Evolutionary conservation across 2,329 filamentous ascomycete genomes (phyloP), one percentile per base, ranked within the genome.

Genomic region (Penicillium olsonii): DNA sequence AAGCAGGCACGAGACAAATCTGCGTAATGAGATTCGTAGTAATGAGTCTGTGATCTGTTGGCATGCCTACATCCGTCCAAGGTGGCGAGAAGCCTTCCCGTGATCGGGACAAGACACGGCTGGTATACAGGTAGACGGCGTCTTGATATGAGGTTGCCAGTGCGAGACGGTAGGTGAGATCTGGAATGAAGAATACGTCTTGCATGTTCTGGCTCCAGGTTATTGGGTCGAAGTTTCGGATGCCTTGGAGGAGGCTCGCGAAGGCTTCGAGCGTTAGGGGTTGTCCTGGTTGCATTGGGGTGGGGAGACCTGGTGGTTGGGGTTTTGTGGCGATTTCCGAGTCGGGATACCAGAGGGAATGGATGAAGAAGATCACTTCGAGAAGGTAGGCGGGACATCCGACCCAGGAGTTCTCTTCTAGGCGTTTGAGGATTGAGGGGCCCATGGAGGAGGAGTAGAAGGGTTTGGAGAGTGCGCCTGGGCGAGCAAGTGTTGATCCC

Each of bases 101-200:
- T 3, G 62, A 51, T 4, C 62, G 66, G 24, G 68, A 70, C 43
- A 73, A 66, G 2, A 72, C 68, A 8, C 69, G 64, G 39, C 66
- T 69, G 11, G 69, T 67, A 48, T 73, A 73, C 24, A 73, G 66
- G 49, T 72, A 71, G 39, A 73, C 69, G 35, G 69, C 64, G 19
- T 67, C 62, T 54, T 72, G 68, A 56, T 71, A 72, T 45, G 68
- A 59, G 39, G 61, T 64, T 22, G 70, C 80, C 2, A 81, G 75
- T 44, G 70, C 69, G 42, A 82, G 75, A 43, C 75, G 76, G 54
- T 71, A 67, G 40, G 74, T 69, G 11, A 81, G 65, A 14, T 75
- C 70, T 2, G 71, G 61, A 20, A 81, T 76, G 64, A 77, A 80
- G 31, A 62, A 57, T 47, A 60, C 68, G n/a, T 60, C 54, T 54